A percentile compares a stretch with the other conserved stretches of the same genome.
These are phyloP conservation scores for Tolypocladium ovalisporum DNA, from an alignment of 2,329 filamentous ascomycete genomes.

Conservation along the genomic window DNA sequence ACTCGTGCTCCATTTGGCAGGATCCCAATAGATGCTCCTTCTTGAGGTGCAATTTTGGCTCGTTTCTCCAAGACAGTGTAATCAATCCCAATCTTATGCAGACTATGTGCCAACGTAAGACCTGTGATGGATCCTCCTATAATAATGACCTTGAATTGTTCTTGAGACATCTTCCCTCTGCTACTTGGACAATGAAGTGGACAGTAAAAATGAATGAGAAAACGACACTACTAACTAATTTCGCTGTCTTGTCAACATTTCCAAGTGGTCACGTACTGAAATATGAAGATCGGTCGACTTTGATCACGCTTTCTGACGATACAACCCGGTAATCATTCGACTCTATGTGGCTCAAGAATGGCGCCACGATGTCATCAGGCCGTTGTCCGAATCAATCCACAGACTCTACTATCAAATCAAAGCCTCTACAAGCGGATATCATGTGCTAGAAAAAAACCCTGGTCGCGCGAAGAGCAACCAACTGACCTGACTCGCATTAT, in stretches of 20 bases:
- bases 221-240: not conserved
- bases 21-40: constrained; percentile 37
- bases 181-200: not conserved
- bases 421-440: not conserved
- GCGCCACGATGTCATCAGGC: not conserved
- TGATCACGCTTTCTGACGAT: not conserved
- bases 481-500: not conserved
- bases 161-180: not conserved
- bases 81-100: constrained; percentile 33
- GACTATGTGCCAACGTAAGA: constrained; percentile 18
- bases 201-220: too few relatives aligned
- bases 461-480: not conserved
- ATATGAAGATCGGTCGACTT: not conserved
- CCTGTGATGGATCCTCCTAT: constrained; percentile 38
- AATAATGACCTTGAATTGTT: constrained; percentile 18
- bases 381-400: too few relatives aligned
- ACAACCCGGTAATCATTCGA: not conserved
- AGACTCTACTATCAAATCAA: not conserved
- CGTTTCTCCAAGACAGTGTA: constrained; percentile 37
- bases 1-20: constrained; percentile 30
- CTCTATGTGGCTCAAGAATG: not conserved
- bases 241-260: too few relatives aligned
- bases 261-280: too few relatives aligned
- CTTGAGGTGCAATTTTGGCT: constrained; percentile 27
- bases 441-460: too few relatives aligned